Percentiles rank a stretch among this genome's conserved stretches.
phyloP scores from a whole-genome alignment of 2,329 filamentous ascomycete genomes.

The Lachnum nothofagi region DNA sequence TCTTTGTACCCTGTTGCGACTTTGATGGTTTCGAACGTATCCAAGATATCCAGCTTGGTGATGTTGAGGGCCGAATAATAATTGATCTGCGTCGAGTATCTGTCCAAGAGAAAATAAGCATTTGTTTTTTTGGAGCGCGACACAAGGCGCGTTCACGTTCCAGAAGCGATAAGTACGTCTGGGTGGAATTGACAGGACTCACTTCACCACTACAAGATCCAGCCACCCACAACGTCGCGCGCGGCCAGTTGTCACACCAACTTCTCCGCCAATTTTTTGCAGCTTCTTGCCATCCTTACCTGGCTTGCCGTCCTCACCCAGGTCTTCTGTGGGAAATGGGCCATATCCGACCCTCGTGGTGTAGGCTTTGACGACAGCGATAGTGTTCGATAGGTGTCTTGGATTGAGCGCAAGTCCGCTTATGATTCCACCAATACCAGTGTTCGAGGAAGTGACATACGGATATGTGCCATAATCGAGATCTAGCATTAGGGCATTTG shows the following conservation, averaged over 20 bases:
- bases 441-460: conserved; percentile 41
- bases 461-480: conserved; percentile 53
- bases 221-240: conserved; percentile 56
- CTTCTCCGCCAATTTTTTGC: conserved; percentile 44
- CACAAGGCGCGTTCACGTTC: not conserved
- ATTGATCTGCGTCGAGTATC: not conserved
- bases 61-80: conserved; percentile 46
- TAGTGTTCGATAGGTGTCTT: conserved; percentile 54
- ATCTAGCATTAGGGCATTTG: conserved; percentile 61
- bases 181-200: not conserved
- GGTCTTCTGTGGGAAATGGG: conserved; percentile 62
- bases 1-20: conserved; percentile 52
- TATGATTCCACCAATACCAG: conserved; percentile 54
- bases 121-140: no score
- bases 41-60: conserved; percentile 64
- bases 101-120: not conserved
- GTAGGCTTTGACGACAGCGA: conserved; percentile 65
- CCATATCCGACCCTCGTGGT: conserved; percentile 57
- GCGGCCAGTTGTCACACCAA: conserved; percentile 42
- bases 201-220: conserved; percentile 46
- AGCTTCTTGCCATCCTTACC: conserved; percentile 42
- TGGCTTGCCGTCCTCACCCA: conserved; percentile 38
- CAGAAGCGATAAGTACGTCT: conserved; percentile 38
- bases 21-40: conserved; percentile 70
- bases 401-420: conserved; percentile 58